Conservation (phyloP, 2,329 filamentous ascomycete species). For the Aspergillus glaucus region DNA sequence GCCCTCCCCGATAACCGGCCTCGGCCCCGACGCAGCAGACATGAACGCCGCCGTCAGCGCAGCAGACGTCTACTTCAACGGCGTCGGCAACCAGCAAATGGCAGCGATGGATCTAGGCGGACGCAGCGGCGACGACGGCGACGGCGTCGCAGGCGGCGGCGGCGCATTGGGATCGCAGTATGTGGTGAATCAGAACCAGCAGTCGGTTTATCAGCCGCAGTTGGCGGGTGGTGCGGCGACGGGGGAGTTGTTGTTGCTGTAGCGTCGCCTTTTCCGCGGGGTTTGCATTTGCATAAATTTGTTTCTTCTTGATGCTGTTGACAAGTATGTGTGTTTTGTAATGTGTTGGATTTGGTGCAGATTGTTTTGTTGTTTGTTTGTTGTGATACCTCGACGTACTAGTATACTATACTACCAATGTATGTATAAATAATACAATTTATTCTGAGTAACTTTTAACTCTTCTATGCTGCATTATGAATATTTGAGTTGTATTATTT, state of each 20-base stretch:
- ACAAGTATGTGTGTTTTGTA: no score
- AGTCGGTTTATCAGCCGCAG: constrained; percentile 67
- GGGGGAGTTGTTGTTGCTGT: constrained; percentile 65
- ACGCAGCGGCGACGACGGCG: constrained; percentile 56
- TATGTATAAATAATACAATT: no score
- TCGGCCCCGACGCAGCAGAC: constrained; percentile 37
- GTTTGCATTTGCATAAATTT: no score
- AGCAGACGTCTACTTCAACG: constrained; percentile 84
- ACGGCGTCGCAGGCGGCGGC: constrained; percentile 60
- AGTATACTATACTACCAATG: no score
- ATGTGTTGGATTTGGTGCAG: no score
- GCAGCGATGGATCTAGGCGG: constrained; percentile 63
- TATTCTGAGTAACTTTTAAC: no score
- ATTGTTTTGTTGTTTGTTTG: no score
- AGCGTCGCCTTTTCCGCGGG: constrained; percentile 5
- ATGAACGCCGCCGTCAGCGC: constrained; percentile 70
- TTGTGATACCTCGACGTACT: no score
- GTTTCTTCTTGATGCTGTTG: no score
- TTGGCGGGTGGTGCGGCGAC: constrained; percentile 59
- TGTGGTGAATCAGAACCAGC: constrained; percentile 76
- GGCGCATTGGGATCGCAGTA: constrained; percentile 46
- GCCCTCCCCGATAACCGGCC: constrained; percentile 23
- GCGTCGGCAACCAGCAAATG: constrained; percentile 68
- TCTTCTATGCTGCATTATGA: no score
- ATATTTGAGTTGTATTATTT: no score